Conservation (phyloP, 2,329 filamentous ascomycete species). For the Fusarium sp. region DNA sequence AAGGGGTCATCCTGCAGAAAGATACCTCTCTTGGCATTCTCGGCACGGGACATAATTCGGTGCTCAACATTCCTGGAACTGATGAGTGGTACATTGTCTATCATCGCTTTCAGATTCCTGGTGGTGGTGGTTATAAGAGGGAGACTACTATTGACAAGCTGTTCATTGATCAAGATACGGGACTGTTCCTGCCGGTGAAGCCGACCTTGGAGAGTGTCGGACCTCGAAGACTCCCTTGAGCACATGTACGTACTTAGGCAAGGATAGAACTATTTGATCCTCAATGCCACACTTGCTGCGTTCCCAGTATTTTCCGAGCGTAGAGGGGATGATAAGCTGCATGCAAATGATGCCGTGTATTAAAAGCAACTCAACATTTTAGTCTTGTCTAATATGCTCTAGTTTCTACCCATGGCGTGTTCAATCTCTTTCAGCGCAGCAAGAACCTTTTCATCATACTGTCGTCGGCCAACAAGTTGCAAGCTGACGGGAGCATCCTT, state of each 20-base stretch:
- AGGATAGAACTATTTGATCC: neutral
- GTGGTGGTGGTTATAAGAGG: slow-evolving; percentile 56
- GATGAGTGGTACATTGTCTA: slow-evolving; percentile 65
- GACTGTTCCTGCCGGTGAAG: slow-evolving; percentile 52
- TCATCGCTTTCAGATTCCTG: slow-evolving; percentile 60
- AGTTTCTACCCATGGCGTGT: slow-evolving; percentile 38
- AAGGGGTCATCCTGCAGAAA: slow-evolving; percentile 58
- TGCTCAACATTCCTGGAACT: slow-evolving; percentile 59
- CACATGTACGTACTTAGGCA: neutral
- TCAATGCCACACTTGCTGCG: neutral
- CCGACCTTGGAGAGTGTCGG: slow-evolving; percentile 38
- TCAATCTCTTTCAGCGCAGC: slow-evolving; percentile 43
- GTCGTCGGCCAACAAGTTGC: slow-evolving; percentile 45
- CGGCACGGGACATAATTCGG: slow-evolving; percentile 59
- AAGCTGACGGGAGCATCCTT: slow-evolving; percentile 42
- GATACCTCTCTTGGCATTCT: slow-evolving; percentile 56
- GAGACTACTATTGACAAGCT: slow-evolving; percentile 58
- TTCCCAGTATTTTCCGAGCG: neutral
- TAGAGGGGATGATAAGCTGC: neutral
- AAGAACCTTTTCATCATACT: slow-evolving; percentile 49
- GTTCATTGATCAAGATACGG: slow-evolving; percentile 52
- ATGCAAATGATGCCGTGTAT: neutral
- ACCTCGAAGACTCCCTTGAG: neutral
- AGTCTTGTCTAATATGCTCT: neutral
- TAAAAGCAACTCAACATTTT: neutral